Base-by-base conservation (phyloP, 2,329 filamentous ascomycete genomes). In the Aureobasidium lini region DNA sequence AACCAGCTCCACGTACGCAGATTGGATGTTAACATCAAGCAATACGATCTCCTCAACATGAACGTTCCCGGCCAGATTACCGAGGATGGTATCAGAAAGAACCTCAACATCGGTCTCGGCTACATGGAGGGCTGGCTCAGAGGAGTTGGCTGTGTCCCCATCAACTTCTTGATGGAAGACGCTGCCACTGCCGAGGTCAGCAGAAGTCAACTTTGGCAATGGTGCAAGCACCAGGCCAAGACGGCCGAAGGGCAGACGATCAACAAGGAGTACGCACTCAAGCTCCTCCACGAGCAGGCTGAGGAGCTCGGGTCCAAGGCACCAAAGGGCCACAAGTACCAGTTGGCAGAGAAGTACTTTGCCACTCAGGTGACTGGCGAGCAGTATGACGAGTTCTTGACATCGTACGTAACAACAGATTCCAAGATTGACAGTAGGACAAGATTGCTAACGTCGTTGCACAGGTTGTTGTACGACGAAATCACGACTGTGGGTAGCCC, bases 61-160 rank as follows among this genome's bases (percentile, higher is more conserved):
- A 97, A 97, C 70, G 89, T 97, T 1, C 91, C 93, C 6, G 94
- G 94, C 29, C 83, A 85, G 72, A 82, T 99, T 72, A 96, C 93
- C 67, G 93, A 97, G 75, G 90, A 87, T 5, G 94, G 94, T 60
- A 96, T 99, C 78, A 85, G 89, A 71, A 96, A 96, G 86, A 99
- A 97, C 79, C 81, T 99, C 65, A 93, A 91, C 77, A 97, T 99
- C 66, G 94, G 93, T 40, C 84, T 99, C 6, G 88, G 89, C 54
- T 99, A 99, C 78, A 99, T 97, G 93, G 94, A 99, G 77, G 94
- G 90, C 63, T 99, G 94, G 94, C 81, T 97, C 62, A 88, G 92
- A 63, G 94, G 93, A 36, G 83, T 97, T 23, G 94, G 94, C 60
- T 99, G 94, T 69, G 92, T 97, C 57, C 94, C 94, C 50, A 96